These are phyloP conservation scores for Pochonia chlamydosporia DNA, from an alignment of 2,329 filamentous ascomycete genomes.

Conservation along the genomic window DNA sequence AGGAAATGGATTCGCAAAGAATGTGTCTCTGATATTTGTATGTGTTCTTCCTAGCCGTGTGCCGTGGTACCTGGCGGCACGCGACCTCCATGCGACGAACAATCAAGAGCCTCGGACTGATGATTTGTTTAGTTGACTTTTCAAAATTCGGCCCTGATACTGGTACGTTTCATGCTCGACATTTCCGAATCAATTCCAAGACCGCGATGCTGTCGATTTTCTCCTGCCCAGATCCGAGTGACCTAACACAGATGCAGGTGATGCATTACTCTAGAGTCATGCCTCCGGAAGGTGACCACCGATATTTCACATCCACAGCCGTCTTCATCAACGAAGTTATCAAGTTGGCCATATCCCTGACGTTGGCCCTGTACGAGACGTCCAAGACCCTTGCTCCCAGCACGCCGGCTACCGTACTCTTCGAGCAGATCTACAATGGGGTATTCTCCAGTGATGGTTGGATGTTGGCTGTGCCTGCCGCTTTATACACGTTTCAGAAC, in stretches of 20 bases:
- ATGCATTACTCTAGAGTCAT: conserved; percentile 95
- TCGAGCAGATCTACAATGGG: conserved; percentile 70
- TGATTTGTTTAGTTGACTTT: conserved; percentile 54
- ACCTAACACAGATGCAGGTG: conserved; percentile 45
- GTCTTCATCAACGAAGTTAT: conserved; percentile 91
- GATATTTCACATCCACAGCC: conserved; percentile 90
- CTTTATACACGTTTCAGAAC: conserved; percentile 86
- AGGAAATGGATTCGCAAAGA: conserved; percentile 13
- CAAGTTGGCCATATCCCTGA: conserved; percentile 81
- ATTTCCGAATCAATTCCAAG: background rate
- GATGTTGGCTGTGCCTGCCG: conserved; percentile 87
- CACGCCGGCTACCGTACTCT: conserved; percentile 72
- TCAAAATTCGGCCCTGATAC: conserved; percentile 70
- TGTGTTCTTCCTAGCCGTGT: background rate
- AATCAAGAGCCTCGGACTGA: conserved; percentile 9
- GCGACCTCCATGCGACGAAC: background rate
- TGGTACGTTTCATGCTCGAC: conserved; percentile 40
- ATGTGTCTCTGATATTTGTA: conserved; percentile 17
- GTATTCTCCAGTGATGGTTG: conserved; percentile 89
- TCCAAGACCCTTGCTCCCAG: conserved; percentile 72
- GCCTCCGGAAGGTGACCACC: conserved; percentile 75
- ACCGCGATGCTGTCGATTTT: background rate
- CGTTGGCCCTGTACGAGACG: conserved; percentile 82
- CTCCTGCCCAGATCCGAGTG: background rate
- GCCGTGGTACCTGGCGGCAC: background rate